phyloP scores from a whole-genome alignment of 208 protist genomes.

The Novymonas esmeraldas region DNA sequence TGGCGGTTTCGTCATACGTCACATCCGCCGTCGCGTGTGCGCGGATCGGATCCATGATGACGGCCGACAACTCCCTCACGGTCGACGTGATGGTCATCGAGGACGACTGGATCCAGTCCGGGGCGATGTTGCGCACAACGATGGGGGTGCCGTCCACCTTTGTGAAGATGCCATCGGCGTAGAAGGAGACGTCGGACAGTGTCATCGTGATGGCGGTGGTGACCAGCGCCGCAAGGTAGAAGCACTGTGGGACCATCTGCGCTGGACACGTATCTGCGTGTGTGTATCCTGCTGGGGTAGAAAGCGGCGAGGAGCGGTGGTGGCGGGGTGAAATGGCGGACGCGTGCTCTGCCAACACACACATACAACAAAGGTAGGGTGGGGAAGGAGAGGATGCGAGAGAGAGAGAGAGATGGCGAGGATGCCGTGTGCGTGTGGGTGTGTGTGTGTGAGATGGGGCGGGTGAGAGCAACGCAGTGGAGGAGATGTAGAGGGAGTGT shows the following conservation, averaged over 20 bases:
- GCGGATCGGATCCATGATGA: constrained; percentile 6
- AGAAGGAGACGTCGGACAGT: constrained; percentile 4
- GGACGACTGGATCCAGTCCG: background rate
- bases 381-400: background rate
- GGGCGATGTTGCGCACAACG: constrained; percentile 1
- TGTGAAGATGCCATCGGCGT: background rate
- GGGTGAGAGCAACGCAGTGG: too few relatives aligned
- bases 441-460: too few relatives aligned
- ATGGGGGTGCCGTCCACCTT: background rate
- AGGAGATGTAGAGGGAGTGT: too few relatives aligned
- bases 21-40: background rate
- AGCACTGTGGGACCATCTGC: constrained; percentile 16
- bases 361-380: too few relatives aligned
- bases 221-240: constrained; percentile 12
- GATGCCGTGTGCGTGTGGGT: too few relatives aligned
- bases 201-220: constrained; percentile 19
- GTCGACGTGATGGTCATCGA: constrained; percentile 17
- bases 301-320: background rate
- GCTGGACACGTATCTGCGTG: background rate
- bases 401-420: background rate
- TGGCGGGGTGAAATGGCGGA: too few relatives aligned
- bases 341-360: too few relatives aligned
- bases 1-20: background rate
- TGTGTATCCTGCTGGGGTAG: background rate
- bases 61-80: background rate